Base-by-base conservation (phyloP, 169 alveolate species). In the Plasmodium gallinaceum region DNA sequence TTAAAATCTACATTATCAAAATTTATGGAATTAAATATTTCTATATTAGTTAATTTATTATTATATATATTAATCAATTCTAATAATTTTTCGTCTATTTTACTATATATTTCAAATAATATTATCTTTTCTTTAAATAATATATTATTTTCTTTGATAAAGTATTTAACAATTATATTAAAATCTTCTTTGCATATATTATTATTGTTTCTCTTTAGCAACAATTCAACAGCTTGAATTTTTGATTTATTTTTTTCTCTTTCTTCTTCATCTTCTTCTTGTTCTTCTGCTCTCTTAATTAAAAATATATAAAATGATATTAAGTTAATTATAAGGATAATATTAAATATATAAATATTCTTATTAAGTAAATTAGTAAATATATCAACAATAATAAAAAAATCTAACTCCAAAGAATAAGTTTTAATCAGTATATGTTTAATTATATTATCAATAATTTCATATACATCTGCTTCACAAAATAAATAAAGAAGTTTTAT, bases 241-340 rank as follows among this genome's bases (percentile, higher is more conserved):
- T 42, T 54, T 45, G 14, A n/a, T 72, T 45, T 26, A 24, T 45
- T 9, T 54, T 32, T 57, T 83, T 12, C 42, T 54, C 5, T 22
- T 54, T 57, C 71, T 7, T 7, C 42, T 14, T 45, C 32, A 16
- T 54, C 69, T 39, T n/a, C 78, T 20, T 78, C 78, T 78, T 78
- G 20, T n/a, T 78, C 10, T 54, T 62, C 61, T 70, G 52, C 74
- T 45, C 32, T 57, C 42, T 65, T 78, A n/a, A 78, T 78, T 26
- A 78, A 26, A 45, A 64, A 78, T 48, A 65, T 65, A 65, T 78
- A 78, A 39, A 46, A 78, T 0, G 89, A 78, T 65, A 78, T 48
- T 48, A 78, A 78, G 65, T 78, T 78, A 7, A 78, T 48, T 5
- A 78, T 65, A 20, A 57, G 20, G 18, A 78, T 64, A 22, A 78